Evolutionary conservation across 345 rosid species (phyloP), one percentile per base, ranked within the genome.

Genomic region (Rhizophora mangle): DNA sequence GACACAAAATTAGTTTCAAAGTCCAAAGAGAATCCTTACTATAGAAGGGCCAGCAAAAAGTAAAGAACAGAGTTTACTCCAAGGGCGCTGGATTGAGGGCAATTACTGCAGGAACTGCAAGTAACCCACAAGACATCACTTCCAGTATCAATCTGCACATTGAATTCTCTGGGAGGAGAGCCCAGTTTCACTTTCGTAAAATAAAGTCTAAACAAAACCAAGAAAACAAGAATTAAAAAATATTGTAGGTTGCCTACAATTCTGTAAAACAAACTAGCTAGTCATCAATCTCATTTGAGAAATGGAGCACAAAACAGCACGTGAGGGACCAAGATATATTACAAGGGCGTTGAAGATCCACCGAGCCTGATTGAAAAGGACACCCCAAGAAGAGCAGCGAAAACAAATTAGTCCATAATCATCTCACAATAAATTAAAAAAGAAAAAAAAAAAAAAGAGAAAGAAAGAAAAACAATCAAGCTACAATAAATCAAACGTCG

Each of bases 131-230:
- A 80, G 67, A 91, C 85, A 43, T 94, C 96, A 39, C 98, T 94
- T 78, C 98, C 97, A 11, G 97, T 95, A 80, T 95, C 99, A 76
- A 95, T 95, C 86, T 95, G 97, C 82, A 92, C 96, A 76, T 84
- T 92, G 86, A 89, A 95, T 64, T 87, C 99, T 83, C 85, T 86
- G 43, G 99, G 96, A 74, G 99, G 99, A 73, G 96, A 87, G 16
- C 99, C 97, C 60, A 95, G 60, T 77, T 88, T 92, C 81, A 95
- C 96, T 85, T 87, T 90, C 8, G 99, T 95, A 76, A 90, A 92
- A 76, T 95, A 95, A 66, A 95, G 88, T 87, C 99, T 95, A 79
- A 37, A 63, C 70, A 84, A 56, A 77, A 67, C 37, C 74, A 59
- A 70, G 20, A 61, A 64, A 74, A n/a, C 57, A 10, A 72, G 31